Evolutionary conservation across 768 basidiomycete species (phyloP).

Genomic region (Leccinum imitatum): DNA sequence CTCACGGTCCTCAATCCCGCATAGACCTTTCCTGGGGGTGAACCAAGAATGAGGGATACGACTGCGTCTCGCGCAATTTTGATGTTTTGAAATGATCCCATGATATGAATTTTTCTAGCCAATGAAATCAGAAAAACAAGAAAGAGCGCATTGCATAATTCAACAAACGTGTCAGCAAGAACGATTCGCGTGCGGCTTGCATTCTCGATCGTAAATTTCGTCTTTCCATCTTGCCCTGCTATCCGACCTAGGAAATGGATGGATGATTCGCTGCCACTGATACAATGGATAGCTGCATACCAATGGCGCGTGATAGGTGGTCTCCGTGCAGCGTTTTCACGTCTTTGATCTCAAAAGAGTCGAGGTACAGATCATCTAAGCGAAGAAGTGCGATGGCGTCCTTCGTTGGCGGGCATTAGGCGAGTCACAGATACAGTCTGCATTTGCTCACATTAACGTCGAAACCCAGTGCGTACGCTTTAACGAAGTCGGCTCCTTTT

Average conservation of each 20-base stretch:
- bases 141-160: not conserved
- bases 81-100: constrained; percentile 98
- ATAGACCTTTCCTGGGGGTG: constrained; percentile 93
- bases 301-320: constrained; percentile 97
- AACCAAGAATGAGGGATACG: constrained; percentile 91
- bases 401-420: constrained; percentile 39
- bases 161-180: constrained; percentile 89
- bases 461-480: constrained; percentile 93
- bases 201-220: constrained; percentile 98
- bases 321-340: constrained; percentile 98
- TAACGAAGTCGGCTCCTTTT: constrained; percentile 96
- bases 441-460: constrained; percentile 76
- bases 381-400: constrained; percentile 95
- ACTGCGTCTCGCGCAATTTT: constrained; percentile 96
- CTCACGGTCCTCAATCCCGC: constrained; percentile 89
- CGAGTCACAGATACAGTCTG: not conserved
- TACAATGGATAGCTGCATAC: constrained; percentile 37
- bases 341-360: constrained; percentile 98
- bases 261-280: not conserved
- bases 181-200: constrained; percentile 96
- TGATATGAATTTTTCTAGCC: constrained; percentile 92
- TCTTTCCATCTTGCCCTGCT: constrained; percentile 98
- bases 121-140: constrained; percentile 8
- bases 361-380: constrained; percentile 95
- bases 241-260: constrained; percentile 69